A percentile compares a stretch with the other conserved stretches of the same genome.
Evolutionary conservation across 2,329 filamentous ascomycete genomes (phyloP).

Genomic region (Onygenales sp.): DNA sequence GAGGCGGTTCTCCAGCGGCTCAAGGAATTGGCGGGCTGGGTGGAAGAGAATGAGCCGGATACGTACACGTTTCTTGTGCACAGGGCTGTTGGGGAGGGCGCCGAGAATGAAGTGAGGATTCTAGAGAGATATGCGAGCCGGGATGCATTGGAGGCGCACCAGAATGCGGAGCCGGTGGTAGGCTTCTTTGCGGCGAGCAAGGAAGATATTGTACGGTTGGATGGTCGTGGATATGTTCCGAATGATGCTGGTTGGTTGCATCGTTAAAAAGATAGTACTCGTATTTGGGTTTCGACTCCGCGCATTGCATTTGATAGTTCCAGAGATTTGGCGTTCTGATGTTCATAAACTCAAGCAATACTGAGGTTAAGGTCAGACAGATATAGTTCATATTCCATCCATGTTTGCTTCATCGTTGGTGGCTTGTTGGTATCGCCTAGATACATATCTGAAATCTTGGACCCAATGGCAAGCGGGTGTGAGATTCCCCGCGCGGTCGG

Average conservation of each 20-base stretch:
- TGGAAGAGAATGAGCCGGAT: conserved; percentile 1
- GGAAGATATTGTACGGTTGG: neutral
- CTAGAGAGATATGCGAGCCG: neutral
- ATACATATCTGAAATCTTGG: no score
- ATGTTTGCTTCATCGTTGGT: no score
- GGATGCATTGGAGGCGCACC: neutral
- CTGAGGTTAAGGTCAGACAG: no score
- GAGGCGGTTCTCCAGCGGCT: conserved; percentile 8
- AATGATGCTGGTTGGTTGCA: neutral
- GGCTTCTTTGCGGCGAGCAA: neutral
- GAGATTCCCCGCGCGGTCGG: no score
- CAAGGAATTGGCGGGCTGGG: conserved; percentile 9
- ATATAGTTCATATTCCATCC: no score
- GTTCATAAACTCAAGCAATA: no score
- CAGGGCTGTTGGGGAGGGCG: neutral
- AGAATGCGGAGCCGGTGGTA: neutral
- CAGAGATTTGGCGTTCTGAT: no score
- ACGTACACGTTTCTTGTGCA: conserved; percentile 1
- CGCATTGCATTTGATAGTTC: no score
- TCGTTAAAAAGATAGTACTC: neutral
- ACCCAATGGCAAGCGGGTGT: no score
- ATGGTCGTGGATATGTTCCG: neutral
- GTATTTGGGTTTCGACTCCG: no score
- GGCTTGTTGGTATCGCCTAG: no score
- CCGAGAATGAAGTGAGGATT: neutral